phyloP scores from a whole-genome alignment of 1,284 basidiomycete species.

The Golubevia pallescens region DNA sequence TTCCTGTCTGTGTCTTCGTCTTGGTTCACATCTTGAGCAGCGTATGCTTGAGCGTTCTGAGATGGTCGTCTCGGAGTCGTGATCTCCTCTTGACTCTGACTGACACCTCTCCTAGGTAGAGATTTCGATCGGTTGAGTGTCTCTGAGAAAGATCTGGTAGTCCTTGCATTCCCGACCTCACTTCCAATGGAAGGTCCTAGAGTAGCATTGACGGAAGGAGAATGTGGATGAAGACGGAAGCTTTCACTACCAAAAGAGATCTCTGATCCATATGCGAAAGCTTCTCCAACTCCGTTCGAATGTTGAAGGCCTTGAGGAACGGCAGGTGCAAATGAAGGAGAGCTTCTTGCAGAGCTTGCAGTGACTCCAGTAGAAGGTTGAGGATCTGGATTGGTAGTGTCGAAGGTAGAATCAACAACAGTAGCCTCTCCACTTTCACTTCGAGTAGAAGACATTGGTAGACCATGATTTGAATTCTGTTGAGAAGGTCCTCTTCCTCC shows the following conservation, averaged over 20 bases:
- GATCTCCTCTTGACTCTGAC: slow-evolving; percentile 9
- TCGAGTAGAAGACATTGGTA: slow-evolving; percentile 28
- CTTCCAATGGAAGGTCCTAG: neutral
- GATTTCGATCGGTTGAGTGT: slow-evolving; percentile 42
- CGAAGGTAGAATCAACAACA: neutral
- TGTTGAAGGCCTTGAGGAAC: slow-evolving; percentile 18
- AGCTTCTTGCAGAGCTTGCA: slow-evolving; percentile 28
- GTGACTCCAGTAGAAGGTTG: neutral
- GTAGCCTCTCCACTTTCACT: slow-evolving; percentile 24
- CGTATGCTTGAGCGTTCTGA: slow-evolving; percentile 9
- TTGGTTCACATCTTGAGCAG: slow-evolving; percentile 2
- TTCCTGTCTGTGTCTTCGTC: slow-evolving; percentile 19
- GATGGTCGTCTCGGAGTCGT: slow-evolving; percentile 7
- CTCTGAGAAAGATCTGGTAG: slow-evolving; percentile 12
- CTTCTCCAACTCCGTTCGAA: slow-evolving; percentile 19
- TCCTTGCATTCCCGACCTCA: neutral
- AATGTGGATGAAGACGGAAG: slow-evolving; percentile 16
- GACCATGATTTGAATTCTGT: slow-evolving; percentile 7
- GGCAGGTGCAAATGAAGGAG: slow-evolving; percentile 32
- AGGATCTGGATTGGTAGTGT: slow-evolving; percentile 2
- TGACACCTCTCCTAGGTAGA: slow-evolving; percentile 30
- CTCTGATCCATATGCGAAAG: slow-evolving; percentile 42
- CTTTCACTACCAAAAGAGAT: slow-evolving; percentile 38
- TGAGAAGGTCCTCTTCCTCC: slow-evolving; percentile 11
- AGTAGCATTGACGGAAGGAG: slow-evolving; percentile 8